A percentile compares a stretch with the other conserved stretches of the same genome.
Conservation (phyloP, 257 asterid species). For the Nicotiana undulata region DNA sequence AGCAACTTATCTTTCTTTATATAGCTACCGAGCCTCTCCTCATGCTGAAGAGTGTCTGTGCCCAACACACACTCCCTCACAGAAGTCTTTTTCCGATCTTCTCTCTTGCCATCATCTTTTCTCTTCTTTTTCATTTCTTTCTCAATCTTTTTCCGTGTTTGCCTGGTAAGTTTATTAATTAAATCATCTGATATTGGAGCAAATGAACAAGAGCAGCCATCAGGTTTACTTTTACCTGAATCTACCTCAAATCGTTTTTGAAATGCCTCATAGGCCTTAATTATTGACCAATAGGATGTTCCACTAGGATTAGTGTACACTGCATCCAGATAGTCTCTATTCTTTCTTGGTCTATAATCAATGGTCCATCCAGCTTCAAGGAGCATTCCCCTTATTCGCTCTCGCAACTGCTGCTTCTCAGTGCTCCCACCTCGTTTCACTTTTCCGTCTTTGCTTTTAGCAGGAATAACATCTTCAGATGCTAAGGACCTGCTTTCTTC, state of each 20-base stretch:
- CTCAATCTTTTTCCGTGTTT: conserved; percentile 76
- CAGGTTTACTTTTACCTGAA: conserved; percentile 25
- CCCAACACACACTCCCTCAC: conserved; percentile 16
- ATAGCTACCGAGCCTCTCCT: conserved; percentile 7
- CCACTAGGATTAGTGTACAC: conserved; percentile 83
- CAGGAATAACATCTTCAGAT: conserved; percentile 13
- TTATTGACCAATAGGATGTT: conserved; percentile 96
- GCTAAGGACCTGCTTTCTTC: conserved; percentile 33
- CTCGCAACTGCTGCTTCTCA: conserved; percentile 91
- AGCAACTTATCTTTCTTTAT: conserved; percentile 5
- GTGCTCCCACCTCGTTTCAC: conserved; percentile 76
- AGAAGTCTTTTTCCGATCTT: conserved; percentile 30
- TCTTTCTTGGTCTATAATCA: conserved; percentile 89
- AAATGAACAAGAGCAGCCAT: conserved; percentile 45
- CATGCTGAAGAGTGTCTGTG: conserved; percentile 11
- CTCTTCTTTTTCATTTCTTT: conserved; percentile 75
- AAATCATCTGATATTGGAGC: conserved; percentile 71
- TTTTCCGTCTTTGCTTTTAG: conserved; percentile 35
- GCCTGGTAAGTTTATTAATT: conserved; percentile 74
- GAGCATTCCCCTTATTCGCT: conserved; percentile 78
- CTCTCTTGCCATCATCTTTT: conserved; percentile 32
- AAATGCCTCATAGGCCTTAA: conserved; percentile 91
- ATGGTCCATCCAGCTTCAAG: conserved; percentile 78
- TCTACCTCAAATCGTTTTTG: conserved; percentile 61
- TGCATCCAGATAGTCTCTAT: conserved; percentile 89